Evolutionary conservation across 192 early-diverging fungal genomes (phyloP), one percentile per base, ranked within the genome.

Genomic region (Geranomyces michiganensis): DNA sequence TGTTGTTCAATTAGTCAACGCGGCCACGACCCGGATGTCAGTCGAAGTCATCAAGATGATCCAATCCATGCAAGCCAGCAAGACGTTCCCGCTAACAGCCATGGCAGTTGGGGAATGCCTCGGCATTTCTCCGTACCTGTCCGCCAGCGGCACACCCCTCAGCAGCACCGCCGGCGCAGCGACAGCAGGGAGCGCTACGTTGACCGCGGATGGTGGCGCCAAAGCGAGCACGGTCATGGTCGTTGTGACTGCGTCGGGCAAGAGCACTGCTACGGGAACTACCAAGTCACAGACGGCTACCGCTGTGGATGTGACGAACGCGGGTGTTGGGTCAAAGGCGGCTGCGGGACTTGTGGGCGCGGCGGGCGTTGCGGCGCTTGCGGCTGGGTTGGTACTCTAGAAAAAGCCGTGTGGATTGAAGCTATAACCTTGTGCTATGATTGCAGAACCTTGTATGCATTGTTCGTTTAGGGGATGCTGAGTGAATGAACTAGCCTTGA

Each of bases 91-190:
- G 2, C 26, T 67, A 8, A 67, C 22, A 1, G 27, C 51, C 24
- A 44, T 51, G 49, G 30, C 65, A 12, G 32, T 67, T 30, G 65
- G 48, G 10, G 26, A 67, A 53, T 67, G 65, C 31, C 46, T 67
- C 48, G 46, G 47, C 29, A 10, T n/a, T 1, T 27, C 21, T 6
- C 62, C 62, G 5, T 64, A 64, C 62, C 9, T 45, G 4, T 26
- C 51, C 24, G 24, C 24, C 15, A 53, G n/a, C 51, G 51, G 51
- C 7, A 17, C 51, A 4, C 4, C 51, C 15, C n/a, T 26, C 19
- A 8, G 7, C 51, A 53, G n/a, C n/a, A 24, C 51, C 51, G 17
- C 7, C 51, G 17, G n/a, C 51, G 24, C 17, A 4, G 51, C 24
- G n/a, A 53, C 51, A 4, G 17, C 51, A 53, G 7, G 7, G n/a